Percentiles rank a stretch among this genome's conserved stretches.
Evolutionary conservation across 2,329 filamentous ascomycete genomes (phyloP).

Genomic region (Phyllosticta citribraziliensis): DNA sequence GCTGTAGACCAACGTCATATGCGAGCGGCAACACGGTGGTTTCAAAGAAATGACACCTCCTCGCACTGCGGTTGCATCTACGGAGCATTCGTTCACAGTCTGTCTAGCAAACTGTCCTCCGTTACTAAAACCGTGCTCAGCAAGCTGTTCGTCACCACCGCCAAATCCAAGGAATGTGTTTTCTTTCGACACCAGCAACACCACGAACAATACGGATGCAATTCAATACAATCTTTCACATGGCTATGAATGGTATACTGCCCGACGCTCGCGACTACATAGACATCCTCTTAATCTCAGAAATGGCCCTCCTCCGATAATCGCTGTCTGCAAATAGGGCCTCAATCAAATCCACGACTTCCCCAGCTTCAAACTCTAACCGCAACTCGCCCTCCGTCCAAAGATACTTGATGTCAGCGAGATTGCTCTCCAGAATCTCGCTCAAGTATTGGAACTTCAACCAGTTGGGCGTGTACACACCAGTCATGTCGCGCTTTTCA

Average conservation of each 20-base stretch:
- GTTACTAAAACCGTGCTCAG: no score
- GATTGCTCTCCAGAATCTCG: slow-evolving; percentile 52
- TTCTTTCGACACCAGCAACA: neutral
- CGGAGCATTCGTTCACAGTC: no score
- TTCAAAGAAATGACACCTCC: no score
- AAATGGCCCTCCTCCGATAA: slow-evolving; percentile 47
- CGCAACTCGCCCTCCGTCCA: slow-evolving; percentile 56
- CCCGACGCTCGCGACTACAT: neutral
- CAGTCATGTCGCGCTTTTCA: slow-evolving; percentile 43
- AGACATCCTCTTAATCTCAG: slow-evolving; percentile 38
- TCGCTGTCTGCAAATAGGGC: slow-evolving; percentile 56
- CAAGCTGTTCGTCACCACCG: neutral
- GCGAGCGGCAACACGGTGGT: no score
- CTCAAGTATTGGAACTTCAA: slow-evolving; percentile 55
- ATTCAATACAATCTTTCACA: neutral
- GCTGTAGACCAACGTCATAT: neutral
- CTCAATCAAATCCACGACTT: slow-evolving; percentile 53
- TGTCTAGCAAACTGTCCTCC: no score
- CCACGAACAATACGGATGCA: neutral
- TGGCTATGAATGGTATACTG: neutral
- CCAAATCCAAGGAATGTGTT: neutral
- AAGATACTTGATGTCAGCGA: slow-evolving; percentile 56
- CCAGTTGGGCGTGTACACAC: slow-evolving; percentile 54
- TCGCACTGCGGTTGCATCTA: no score
- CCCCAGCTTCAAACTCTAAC: slow-evolving; percentile 51